Base-by-base conservation (phyloP, 179 eudicot genomes). In the Camellia oleifera region DNA sequence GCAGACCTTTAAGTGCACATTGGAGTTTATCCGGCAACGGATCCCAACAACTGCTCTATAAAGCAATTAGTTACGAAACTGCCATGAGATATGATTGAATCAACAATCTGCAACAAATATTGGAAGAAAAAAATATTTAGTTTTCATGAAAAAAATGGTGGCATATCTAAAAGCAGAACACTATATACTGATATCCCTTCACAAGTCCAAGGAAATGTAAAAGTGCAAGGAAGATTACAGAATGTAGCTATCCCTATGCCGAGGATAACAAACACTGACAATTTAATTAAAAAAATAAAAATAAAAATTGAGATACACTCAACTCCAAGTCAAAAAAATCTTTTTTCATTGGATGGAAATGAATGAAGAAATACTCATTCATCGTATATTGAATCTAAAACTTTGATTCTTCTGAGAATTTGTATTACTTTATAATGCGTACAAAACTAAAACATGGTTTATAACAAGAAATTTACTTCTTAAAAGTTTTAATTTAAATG, bases 11-110 rank as follows among this genome's bases (percentile, higher is more conserved):
- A 96, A 86, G 82, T 96, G 93, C 70, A 86, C 98, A 46, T 91
- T 88, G 72, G 97, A 83, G 87, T 90, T 91, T 82, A 96, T 88
- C 67, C 97, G 92, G 77, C 98, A 96, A 75, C 99, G 88, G 75
- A 96, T 94, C 32, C 99, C 99, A 64, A 94, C 92, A 62, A 96
- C 98, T 96, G 98, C 84, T 96, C 96, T 69, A 94, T 83, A 65
- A 83, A 80, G 87, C 93, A 89, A 71, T 91, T 80, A 75, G 86
- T 92, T 77, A 93, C 77, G 89, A 93, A 95, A 81, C 92, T 86
- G 64, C 98, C 98, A 32, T 95, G 98, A 32, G 97, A 95, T 83
- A 95, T 79, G 78, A 95, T 93, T 0, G 98, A 95, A 87, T 93
- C 97, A 70, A 92, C 89, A 73, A 95, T 87, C 98, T 94, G 88